Percentiles rank a stretch among this genome's conserved stretches.
phyloP scores from a whole-genome alignment of 2,329 filamentous ascomycete species.

The Epichloe amarillans region DNA sequence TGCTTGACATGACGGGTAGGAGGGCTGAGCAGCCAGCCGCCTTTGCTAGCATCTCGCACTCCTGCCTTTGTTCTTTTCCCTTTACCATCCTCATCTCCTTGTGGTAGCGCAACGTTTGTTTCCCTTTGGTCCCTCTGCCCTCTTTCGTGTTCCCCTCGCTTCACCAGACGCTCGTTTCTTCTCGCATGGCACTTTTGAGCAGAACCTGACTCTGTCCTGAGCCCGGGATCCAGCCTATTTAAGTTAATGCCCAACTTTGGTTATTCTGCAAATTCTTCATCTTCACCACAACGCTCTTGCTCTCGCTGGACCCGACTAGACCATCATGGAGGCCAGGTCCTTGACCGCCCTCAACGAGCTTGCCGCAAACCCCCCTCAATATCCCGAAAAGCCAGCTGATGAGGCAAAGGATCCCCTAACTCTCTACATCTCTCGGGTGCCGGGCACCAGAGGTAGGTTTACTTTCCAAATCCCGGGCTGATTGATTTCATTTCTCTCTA shows the following conservation, averaged over 20 bases:
- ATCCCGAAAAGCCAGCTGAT: slow-evolving; percentile 65
- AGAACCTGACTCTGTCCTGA: background rate
- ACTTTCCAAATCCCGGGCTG: background rate
- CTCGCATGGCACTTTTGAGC: background rate
- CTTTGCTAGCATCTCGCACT: background rate
- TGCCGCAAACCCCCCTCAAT: slow-evolving; percentile 80
- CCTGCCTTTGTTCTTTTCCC: background rate
- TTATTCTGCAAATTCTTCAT: background rate
- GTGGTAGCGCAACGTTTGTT: background rate
- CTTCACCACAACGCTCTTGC: background rate
- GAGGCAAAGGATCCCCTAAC: slow-evolving; percentile 56
- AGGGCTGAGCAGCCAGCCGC: background rate
- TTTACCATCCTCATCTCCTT: background rate
- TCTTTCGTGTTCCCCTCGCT: background rate
- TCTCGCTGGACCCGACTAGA: background rate
- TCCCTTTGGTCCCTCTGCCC: background rate
- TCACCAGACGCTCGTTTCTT: background rate
- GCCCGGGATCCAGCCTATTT: background rate
- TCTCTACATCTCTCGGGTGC: slow-evolving; percentile 87
- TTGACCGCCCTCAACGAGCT: slow-evolving; percentile 66
- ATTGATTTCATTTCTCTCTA: slow-evolving; percentile 5
- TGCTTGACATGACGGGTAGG: background rate
- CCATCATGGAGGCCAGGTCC: slow-evolving; percentile 62
- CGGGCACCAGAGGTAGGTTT: slow-evolving; percentile 66
- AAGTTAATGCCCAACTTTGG: background rate